Conservation (phyloP, 495 filamentous ascomycete genomes). For the Trypethelium eluteriae region DNA sequence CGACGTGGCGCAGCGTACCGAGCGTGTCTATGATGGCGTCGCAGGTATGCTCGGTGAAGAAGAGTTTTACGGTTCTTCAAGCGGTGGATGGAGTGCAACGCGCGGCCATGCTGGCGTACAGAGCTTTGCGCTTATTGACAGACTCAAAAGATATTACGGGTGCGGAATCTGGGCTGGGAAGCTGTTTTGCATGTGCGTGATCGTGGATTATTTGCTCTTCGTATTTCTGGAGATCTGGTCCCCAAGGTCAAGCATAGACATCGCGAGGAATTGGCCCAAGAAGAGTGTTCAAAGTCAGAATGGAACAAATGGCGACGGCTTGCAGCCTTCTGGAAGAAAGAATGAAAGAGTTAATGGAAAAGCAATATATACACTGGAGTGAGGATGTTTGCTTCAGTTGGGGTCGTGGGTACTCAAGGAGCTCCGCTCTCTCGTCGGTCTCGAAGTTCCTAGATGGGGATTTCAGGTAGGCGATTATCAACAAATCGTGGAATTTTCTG, state of each 20-base stretch:
- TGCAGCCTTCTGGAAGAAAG: background rate
- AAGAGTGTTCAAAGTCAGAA: conserved; percentile 39
- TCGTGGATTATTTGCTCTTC: conserved; percentile 87
- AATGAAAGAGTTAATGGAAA: background rate
- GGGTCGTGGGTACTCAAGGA: background rate
- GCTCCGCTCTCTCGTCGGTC: background rate
- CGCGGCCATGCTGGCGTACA: conserved; percentile 65
- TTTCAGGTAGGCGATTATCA: background rate
- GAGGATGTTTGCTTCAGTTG: background rate
- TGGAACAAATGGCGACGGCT: background rate
- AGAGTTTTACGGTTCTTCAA: conserved; percentile 77
- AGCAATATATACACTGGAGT: background rate
- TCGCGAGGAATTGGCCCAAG: conserved; percentile 83
- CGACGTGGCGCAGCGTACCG: conserved; percentile 84
- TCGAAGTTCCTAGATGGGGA: background rate
- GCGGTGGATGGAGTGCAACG: conserved; percentile 54
- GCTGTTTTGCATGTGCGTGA: conserved; percentile 86
- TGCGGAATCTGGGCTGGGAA: conserved; percentile 99
- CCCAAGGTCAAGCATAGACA: conserved; percentile 76
- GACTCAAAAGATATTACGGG: conserved; percentile 94
- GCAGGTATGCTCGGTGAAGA: conserved; percentile 71
- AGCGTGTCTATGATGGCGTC: conserved; percentile 91
- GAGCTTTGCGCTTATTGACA: conserved; percentile 86
- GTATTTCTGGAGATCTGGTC: conserved; percentile 80
- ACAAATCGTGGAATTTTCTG: background rate